phyloP scores from a whole-genome alignment of 2,329 filamentous ascomycete genomes.

The Cladosporium sp. region DNA sequence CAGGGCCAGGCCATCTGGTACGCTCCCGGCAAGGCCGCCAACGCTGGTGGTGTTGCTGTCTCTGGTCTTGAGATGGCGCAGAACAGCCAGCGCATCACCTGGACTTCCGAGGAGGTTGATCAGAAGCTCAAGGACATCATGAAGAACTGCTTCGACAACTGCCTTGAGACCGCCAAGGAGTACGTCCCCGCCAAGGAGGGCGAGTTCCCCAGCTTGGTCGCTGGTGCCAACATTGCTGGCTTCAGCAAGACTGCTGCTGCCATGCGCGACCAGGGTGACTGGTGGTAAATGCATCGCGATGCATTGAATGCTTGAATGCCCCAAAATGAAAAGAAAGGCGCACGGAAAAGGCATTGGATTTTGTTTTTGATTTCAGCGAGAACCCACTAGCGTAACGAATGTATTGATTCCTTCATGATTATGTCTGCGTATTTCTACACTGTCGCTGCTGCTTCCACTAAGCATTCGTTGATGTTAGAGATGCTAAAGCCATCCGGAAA shows the following conservation, averaged over 20 bases:
- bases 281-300: constrained; percentile 56
- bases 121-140: constrained; percentile 89
- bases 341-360: neutral
- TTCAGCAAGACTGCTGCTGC: constrained; percentile 94
- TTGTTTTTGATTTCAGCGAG: constrained; percentile 13
- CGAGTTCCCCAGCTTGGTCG: constrained; percentile 85
- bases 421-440: neutral
- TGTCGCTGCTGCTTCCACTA: neutral
- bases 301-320: neutral
- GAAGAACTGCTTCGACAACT: constrained; percentile 89
- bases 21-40: constrained; percentile 93
- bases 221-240: constrained; percentile 94
- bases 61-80: constrained; percentile 99
- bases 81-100: constrained; percentile 84
- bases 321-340: neutral
- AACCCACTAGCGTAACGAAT: constrained; percentile 18
- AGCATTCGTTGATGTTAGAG: neutral
- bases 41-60: constrained; percentile 95
- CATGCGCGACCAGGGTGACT: constrained; percentile 96
- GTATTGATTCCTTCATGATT: constrained; percentile 8
- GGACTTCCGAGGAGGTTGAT: constrained; percentile 90
- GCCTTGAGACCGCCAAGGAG: constrained; percentile 83
- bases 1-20: constrained; percentile 85
- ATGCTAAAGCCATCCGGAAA: neutral
- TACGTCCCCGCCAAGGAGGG: constrained; percentile 78